These are phyloP conservation scores for Teratosphaeriaceae sp. DNA, from an alignment of 2,329 filamentous ascomycete genomes.

Conservation along the genomic window DNA sequence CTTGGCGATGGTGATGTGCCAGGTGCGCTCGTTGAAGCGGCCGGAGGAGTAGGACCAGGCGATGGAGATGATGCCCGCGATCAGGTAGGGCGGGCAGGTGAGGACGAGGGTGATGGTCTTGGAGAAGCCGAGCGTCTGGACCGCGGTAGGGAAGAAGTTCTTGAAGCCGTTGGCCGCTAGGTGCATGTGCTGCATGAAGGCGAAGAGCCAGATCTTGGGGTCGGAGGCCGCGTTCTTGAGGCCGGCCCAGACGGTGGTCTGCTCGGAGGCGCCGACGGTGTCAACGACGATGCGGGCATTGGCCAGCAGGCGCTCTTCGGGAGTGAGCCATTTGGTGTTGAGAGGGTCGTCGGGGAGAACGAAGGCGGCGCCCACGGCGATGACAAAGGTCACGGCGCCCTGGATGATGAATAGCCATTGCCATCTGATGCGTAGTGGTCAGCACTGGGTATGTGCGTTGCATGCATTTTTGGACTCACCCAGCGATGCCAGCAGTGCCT, in stretches of 20 bases:
- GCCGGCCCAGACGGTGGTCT: background rate
- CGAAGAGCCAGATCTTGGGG: conserved; percentile 30
- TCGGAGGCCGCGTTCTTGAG: conserved; percentile 12
- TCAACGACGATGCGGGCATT: conserved; percentile 1
- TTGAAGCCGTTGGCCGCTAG: conserved; percentile 29
- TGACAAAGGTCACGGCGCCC: conserved; percentile 54
- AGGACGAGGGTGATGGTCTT: conserved; percentile 27
- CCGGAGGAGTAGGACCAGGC: conserved; percentile 35
- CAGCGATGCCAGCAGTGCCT: conserved; percentile 29
- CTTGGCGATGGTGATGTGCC: conserved; percentile 30
- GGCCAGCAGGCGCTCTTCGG: conserved; percentile 26
- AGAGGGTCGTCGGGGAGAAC: conserved; percentile 30
- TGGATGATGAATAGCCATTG: conserved; percentile 60
- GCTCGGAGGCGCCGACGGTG: background rate
- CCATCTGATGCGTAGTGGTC: too few relatives aligned
- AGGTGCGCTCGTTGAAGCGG: conserved; percentile 34
- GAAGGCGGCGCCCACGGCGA: conserved; percentile 26
- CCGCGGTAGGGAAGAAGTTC: conserved; percentile 28
- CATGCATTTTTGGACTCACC: conserved; percentile 35
- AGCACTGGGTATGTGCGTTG: conserved; percentile 49
- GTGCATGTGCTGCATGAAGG: conserved; percentile 31
- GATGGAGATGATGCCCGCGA: conserved; percentile 29
- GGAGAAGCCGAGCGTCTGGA: conserved; percentile 29
- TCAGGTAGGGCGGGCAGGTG: conserved; percentile 29
- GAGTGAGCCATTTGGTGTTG: conserved; percentile 25